Percentiles rank a stretch among this genome's conserved stretches.
These are phyloP conservation scores for Flaveria sonorensis DNA, from an alignment of 129 eudicot genomes.

Conservation along the genomic window DNA sequence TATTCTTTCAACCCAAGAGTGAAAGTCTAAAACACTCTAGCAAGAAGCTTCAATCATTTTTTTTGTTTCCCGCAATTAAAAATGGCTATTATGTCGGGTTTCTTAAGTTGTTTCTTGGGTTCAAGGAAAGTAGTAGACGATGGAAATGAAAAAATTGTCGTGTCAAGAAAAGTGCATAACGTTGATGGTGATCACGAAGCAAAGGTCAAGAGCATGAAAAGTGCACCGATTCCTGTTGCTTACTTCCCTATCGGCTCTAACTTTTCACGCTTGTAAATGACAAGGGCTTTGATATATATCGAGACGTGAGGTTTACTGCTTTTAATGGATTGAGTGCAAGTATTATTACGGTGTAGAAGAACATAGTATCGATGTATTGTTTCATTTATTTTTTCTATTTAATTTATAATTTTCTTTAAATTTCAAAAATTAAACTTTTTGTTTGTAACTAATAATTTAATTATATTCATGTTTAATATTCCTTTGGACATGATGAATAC, in stretches of 20 bases:
- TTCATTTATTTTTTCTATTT: not conserved
- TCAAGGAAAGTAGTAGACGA: slow-evolving; percentile 20
- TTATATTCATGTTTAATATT: too few species aligned
- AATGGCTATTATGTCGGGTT: slow-evolving; percentile 21
- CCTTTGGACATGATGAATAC: too few species aligned
- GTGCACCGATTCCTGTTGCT: slow-evolving; percentile 33
- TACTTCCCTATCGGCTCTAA: slow-evolving; percentile 33
- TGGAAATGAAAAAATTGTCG: not conserved
- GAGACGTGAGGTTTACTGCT: not conserved
- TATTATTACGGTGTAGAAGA: not conserved
- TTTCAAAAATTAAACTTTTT: not conserved
- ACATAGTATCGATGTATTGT: not conserved
- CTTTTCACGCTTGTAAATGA: slow-evolving; percentile 28
- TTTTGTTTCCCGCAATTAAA: not conserved
- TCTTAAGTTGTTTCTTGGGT: slow-evolving; percentile 17
- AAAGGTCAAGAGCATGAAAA: slow-evolving; percentile 15
- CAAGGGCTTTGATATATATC: not conserved
- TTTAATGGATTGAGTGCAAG: not conserved
- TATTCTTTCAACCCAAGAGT: not conserved
- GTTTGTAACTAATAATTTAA: not conserved
- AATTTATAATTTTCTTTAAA: not conserved
- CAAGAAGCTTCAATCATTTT: not conserved
- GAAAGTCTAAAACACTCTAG: not conserved
- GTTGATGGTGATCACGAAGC: slow-evolving; percentile 4
- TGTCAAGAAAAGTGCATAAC: slow-evolving; percentile 1